These are phyloP conservation scores for Brettanomyces sp. DNA, from an alignment of 805 yeast species.

Conservation along the genomic window DNA sequence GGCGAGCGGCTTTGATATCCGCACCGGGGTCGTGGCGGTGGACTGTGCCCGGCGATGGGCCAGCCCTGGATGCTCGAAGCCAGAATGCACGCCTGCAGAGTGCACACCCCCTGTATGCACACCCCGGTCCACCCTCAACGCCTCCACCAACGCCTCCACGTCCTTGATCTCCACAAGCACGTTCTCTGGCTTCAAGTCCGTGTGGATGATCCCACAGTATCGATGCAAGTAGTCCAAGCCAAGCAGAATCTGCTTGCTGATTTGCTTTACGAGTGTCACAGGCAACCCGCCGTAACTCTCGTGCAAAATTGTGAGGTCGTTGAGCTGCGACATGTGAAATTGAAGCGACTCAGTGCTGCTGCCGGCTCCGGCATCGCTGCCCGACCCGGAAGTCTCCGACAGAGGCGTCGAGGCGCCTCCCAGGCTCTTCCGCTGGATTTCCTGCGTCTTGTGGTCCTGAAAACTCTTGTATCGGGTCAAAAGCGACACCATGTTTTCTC, in stretches of 20 bases:
- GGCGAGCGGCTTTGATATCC: slow-evolving; percentile 40
- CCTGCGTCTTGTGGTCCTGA: slow-evolving; percentile 22
- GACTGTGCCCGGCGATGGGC: no score
- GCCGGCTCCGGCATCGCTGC: slow-evolving; percentile 2
- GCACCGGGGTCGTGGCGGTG: slow-evolving; percentile 22
- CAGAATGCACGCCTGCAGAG: no score
- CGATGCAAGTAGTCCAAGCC: slow-evolving; percentile 52
- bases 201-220: slow-evolving; percentile 59
- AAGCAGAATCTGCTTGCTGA: slow-evolving; percentile 43
- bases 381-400: not conserved
- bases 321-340: slow-evolving; percentile 18
- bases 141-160: slow-evolving; percentile 37
- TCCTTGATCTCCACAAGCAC: slow-evolving; percentile 45
- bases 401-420: no score
- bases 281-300: slow-evolving; percentile 47
- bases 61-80: no score
- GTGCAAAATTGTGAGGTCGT: slow-evolving; percentile 26
- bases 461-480: slow-evolving; percentile 37
- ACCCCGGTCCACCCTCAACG: not conserved
- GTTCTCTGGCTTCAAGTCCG: slow-evolving; percentile 73
- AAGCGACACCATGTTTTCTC: slow-evolving; percentile 47
- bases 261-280: slow-evolving; percentile 41
- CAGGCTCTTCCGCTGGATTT: slow-evolving; percentile 11
- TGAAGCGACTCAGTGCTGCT: slow-evolving; percentile 8
- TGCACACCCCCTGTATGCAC: not conserved